Base-by-base conservation (phyloP, 2,329 filamentous ascomycete genomes). In the Xylaria hypoxylon region DNA sequence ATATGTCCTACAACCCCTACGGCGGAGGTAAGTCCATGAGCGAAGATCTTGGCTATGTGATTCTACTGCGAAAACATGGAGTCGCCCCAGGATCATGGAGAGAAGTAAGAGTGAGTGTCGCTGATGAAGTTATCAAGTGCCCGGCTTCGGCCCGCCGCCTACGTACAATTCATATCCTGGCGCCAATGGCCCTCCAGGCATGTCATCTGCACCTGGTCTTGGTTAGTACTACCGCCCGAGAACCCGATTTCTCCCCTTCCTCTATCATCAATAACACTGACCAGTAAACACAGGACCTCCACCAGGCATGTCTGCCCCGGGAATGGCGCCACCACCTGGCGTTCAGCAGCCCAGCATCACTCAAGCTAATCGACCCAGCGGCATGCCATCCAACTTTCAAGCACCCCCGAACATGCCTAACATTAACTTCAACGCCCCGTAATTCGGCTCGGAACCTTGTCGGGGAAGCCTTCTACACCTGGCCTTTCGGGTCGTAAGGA, bases 391-490 rank as follows among this genome's bases (percentile, higher is more conserved):
- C 65, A 93, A 89, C 79, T 97, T 97, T 81, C 92, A 96, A 83
- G 89, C 93, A 55, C 94, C 95, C 10, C 85, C 92, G 57, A 97
- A 96, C 77, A 92, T 97, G 86, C 94, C 95, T 58, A 96, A 97
- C 79, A 97, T 99, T 84, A 97, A 99, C 83, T 97, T 98, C 84
- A 97, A 92, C 76, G 96, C 96, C 40, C 95, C 63, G 94, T 98
- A 67, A 98, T 99, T 76, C 92, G 96, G 62, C 87, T 99, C 51
- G 96, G 95, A 47, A 95, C 94, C 13, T 87, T 90, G 3, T 87
- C 89, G 2, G 80, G 86, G n/a, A 93, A 93, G 75, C 83, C 89
- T 28, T 77, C 80, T 11, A 75, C 79, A 0, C 77, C 82, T 6
- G 72, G 77, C 11, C 70, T 73, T 28, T 74, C 78, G 24, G 81